Base-by-base conservation (phyloP, 169 alveolate genomes). In the Plasmodium cynomolgi region DNA sequence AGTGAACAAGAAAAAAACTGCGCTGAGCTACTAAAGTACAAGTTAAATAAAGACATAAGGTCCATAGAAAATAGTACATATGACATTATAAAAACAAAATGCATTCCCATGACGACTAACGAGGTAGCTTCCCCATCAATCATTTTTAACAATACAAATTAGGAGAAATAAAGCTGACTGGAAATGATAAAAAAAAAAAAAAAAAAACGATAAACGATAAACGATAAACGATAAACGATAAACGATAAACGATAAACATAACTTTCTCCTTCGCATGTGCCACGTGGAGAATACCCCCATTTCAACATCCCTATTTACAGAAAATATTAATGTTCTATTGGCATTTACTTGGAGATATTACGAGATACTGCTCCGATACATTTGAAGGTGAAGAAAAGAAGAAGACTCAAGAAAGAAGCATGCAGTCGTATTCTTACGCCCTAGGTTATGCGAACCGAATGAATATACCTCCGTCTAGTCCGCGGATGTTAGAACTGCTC, bases 261-360 rank as follows among this genome's bases (percentile, higher is more conserved):
- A n/a, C 17, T 9, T 68, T 68, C 23, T 9, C 41, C 77, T 9
- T 68, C n/a, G 4, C 37, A 68, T 68, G n/a, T 68, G 37, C 13
- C 77, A 68, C 37, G 33, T 26, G 77, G 41, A 68, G 37, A 17
- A 17, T 68, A 68, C 77, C 31, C 37, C 37, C 37, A 68, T 68
- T 26, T 68, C 77, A 23, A 68, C 31, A 68, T 72, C 44, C 54
- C 54, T 39, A 20, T n/a, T 62, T 91, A 6, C 83, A 91, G 95
- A 81, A 91, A 91, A 81, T 73, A 33, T 47, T 91, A 91, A 81
- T 91, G 85, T 82, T 71, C 47, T 91, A 91, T 33, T 91, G 92
- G 92, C 95, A 91, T 74, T 50, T 91, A 82, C 80, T 91, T 68
- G 95, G 95, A 29, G 95, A 91, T 82, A 82, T 91, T 39, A 71